Percentiles rank a stretch among this genome's conserved stretches.
These are phyloP conservation scores for Apiospora hydei DNA, from an alignment of 2,329 filamentous ascomycete species.

Conservation along the genomic window DNA sequence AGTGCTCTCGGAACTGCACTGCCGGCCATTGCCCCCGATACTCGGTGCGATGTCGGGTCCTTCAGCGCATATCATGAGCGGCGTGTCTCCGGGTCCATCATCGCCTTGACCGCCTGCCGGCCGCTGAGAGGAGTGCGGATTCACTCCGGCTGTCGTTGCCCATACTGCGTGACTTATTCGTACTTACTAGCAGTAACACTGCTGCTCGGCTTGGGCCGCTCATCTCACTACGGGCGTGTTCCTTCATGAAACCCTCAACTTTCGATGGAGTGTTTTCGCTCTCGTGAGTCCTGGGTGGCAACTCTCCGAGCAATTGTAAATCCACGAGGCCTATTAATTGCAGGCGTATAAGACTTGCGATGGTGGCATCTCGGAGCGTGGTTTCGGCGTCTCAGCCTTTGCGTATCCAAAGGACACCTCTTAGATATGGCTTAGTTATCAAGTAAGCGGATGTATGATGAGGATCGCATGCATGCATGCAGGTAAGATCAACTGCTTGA, in stretches of 20 bases:
- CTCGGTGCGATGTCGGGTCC: conserved; percentile 12
- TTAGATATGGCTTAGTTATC: background rate
- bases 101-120: background rate
- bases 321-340: background rate
- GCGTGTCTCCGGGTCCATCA: background rate
- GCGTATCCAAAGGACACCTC: background rate
- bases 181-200: background rate
- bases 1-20: conserved; percentile 3
- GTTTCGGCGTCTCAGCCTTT: background rate
- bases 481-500: background rate
- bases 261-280: too few relatives aligned
- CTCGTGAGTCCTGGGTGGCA: too few relatives aligned
- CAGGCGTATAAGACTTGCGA: background rate
- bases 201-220: background rate
- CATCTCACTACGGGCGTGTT: background rate
- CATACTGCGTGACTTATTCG: background rate
- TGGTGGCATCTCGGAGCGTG: background rate
- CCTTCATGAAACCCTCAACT: background rate
- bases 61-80: background rate
- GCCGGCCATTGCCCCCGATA: conserved; percentile 4
- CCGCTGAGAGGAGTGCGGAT: background rate
- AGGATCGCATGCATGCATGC: background rate
- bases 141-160: background rate
- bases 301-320: background rate
- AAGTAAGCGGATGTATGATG: background rate